Evolutionary conservation across 257 asterid species (phyloP).

Genomic region (Solanum okadae): DNA sequence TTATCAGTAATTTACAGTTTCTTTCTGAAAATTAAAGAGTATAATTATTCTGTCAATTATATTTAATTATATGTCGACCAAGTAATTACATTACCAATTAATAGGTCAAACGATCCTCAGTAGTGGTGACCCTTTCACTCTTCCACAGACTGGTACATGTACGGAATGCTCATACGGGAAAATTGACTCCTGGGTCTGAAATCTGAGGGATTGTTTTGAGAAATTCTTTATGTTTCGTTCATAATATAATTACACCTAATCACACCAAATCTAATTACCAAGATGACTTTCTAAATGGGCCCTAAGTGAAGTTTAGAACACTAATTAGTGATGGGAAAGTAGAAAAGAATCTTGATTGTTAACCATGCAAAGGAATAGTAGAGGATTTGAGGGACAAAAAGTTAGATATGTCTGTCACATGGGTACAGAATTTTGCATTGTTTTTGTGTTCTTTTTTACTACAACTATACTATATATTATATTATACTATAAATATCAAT

Average conservation of each 20-base stretch:
- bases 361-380: background rate
- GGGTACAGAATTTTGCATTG: background rate
- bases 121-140: no score
- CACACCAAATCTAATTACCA: background rate
- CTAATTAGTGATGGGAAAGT: background rate
- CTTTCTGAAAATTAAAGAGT: background rate
- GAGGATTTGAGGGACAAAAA: background rate
- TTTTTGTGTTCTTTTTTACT: background rate
- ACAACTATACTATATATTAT: background rate
- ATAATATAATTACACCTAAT: background rate
- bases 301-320: background rate
- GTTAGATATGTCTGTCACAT: constrained; percentile 2
- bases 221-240: no score
- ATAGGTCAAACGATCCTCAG: no score
- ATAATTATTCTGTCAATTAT: no score
- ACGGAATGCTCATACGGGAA: no score
- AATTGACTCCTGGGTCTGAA: no score
- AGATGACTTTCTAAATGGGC: background rate
- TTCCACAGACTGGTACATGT: no score
- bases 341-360: background rate
- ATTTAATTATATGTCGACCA: no score
- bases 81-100: no score
- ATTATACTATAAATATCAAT: background rate
- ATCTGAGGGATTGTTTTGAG: no score
- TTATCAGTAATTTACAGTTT: no score